Evolutionary conservation across 1,139 yeast species (phyloP).

Genomic region (Taiozyma sp.): DNA sequence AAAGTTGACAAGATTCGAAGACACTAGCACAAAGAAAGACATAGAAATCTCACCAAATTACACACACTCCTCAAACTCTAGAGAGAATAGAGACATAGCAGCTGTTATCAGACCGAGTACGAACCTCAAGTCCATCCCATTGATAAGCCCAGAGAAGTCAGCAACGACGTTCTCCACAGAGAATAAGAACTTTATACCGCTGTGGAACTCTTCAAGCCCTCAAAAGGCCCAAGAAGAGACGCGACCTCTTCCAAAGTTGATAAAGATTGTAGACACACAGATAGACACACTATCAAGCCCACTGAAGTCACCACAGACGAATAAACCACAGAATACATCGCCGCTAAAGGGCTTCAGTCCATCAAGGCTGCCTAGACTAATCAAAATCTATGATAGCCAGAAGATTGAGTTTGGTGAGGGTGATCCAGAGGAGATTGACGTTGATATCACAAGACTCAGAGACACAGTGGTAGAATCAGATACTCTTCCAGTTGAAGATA

Average conservation of each 20-base stretch:
- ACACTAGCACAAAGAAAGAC: background rate
- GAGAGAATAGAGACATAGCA: background rate
- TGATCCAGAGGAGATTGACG: background rate
- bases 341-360: background rate
- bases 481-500: background rate
- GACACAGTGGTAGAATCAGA: background rate
- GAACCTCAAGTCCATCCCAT: background rate
- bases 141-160: background rate
- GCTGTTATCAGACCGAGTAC: background rate
- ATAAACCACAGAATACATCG: background rate
- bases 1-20: background rate
- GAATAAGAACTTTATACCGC: background rate
- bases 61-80: background rate
- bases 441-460: background rate
- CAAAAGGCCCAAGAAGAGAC: background rate
- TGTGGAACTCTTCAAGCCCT: background rate
- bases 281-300: background rate
- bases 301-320: background rate
- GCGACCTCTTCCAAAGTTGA: background rate
- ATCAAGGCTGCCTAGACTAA: slow-evolving; percentile 22
- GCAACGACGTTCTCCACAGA: background rate
- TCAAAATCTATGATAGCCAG: slow-evolving; percentile 25
- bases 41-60: background rate
- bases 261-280: background rate
- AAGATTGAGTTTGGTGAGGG: background rate